Percentiles rank a stretch among this genome's conserved stretches.
Evolutionary conservation across 2,329 filamentous ascomycete species (phyloP).

Genomic region (Fusarium begoniae): DNA sequence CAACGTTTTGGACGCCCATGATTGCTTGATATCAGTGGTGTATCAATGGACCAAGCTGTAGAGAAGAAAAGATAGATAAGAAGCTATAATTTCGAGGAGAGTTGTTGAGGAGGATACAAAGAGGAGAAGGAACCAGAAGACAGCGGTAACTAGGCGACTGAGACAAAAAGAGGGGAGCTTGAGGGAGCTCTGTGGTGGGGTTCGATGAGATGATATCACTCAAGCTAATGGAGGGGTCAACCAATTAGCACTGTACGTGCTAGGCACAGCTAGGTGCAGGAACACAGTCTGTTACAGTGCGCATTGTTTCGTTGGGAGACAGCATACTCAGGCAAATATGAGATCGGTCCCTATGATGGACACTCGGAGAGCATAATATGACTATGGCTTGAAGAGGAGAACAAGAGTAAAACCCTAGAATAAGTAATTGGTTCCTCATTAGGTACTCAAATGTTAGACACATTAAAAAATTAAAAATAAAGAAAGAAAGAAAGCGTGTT

Average conservation of each 20-base stretch:
- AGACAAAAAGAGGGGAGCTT: constrained; percentile 43
- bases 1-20: constrained; percentile 81
- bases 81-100: background rate
- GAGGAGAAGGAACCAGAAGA: constrained; percentile 17
- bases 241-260: constrained; percentile 36
- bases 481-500: background rate
- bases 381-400: no score
- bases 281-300: constrained; percentile 26
- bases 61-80: background rate
- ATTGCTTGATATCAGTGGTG: constrained; percentile 37
- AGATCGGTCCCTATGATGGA: constrained; percentile 16
- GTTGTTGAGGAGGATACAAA: constrained; percentile 32
- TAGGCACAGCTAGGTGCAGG: accelerated
- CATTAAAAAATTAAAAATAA: background rate
- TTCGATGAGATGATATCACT: constrained; percentile 43
- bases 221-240: constrained; percentile 41
- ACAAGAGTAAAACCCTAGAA: background rate
- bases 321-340: constrained; percentile 10
- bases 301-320: constrained; percentile 8
- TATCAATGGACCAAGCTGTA: constrained; percentile 5
- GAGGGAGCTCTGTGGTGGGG: constrained; percentile 42
- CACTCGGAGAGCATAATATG: background rate
- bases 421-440: background rate
- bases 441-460: background rate
- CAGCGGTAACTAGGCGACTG: constrained; percentile 10